These are phyloP conservation scores for Torrubiellomyces zombiae DNA, from an alignment of 2,329 filamentous ascomycete genomes.

Conservation along the genomic window DNA sequence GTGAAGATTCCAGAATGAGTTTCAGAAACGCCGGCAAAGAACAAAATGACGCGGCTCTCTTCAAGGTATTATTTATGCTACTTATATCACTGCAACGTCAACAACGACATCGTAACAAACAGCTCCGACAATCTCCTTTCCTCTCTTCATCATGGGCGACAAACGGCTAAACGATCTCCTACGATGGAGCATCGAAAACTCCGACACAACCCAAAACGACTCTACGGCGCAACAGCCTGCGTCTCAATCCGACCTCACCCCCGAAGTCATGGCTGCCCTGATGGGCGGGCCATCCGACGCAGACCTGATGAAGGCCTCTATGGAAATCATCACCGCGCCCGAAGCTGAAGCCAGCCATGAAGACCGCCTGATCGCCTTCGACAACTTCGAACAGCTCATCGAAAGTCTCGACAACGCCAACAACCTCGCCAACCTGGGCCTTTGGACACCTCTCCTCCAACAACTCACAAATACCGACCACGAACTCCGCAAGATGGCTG, in stretches of 20 bases:
- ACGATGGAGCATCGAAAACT: slow-evolving; percentile 53
- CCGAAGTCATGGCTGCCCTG: slow-evolving; percentile 55
- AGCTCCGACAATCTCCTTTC: too few species aligned
- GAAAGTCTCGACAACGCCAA: slow-evolving; percentile 95
- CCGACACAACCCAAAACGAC: slow-evolving; percentile 15
- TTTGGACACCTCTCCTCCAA: slow-evolving; percentile 68
- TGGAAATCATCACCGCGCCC: slow-evolving; percentile 53
- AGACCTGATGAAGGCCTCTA: slow-evolving; percentile 75
- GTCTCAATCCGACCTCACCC: slow-evolving; percentile 33
- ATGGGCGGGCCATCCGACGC: slow-evolving; percentile 81
- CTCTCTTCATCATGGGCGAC: too few species aligned
- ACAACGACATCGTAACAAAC: too few species aligned
- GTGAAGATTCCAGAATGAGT: too few species aligned
- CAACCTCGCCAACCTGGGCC: slow-evolving; percentile 60
- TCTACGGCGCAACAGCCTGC: slow-evolving; percentile 14
- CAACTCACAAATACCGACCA: slow-evolving; percentile 51
- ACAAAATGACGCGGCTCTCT: too few species aligned
- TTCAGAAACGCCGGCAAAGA: too few species aligned
- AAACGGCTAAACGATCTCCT: slow-evolving; percentile 56
- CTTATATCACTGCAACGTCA: too few species aligned
- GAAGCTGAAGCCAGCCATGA: slow-evolving; percentile 50
- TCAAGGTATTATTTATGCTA: too few species aligned
- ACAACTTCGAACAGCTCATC: slow-evolving; percentile 88
- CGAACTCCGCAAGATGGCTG: slow-evolving; percentile 68
- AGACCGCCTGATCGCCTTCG: slow-evolving; percentile 69